Evolutionary conservation across 169 alveolate genomes (phyloP), one percentile per base, ranked within the genome.

Genomic region (Fabrea salina): DNA sequence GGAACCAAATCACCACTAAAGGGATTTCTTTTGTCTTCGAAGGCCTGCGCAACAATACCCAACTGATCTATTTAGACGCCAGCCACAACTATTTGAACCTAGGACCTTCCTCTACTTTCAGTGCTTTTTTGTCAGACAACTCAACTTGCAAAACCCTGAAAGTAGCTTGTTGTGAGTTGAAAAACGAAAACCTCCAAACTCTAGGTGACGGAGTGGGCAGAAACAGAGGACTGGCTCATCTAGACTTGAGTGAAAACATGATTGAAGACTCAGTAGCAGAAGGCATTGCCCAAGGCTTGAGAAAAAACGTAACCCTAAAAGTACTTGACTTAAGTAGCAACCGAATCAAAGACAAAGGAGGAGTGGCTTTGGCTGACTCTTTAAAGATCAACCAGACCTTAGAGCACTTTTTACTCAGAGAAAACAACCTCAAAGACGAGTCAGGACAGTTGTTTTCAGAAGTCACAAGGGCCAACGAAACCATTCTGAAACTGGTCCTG

Each of bases 391-490:
- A 86, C 39, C 54, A 47, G 32, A 35, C 39, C 39, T 43, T 86
- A 35, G 32, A 80, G 25, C 32, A 22, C 5, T 51, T 87, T 0
- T 75, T 50, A 25, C 33, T 87, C 6, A 76, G 75, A 57, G 85
- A 87, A 33, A 90, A 90, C 58, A 61, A 58, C 27, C 39, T 87
- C 7, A 85, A 83, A 49, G 83, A 82, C 79, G 82, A 82, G 22
- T 58, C 92, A 39, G 93, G 93, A 25, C 50, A 44, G 59, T 71
- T 82, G 32, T 80, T 85, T 39, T 79, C 66, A 32, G 89, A 84
- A 77, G 84, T 91, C 54, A 68, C 75, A 3, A 79, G 82, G 74
- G 35, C 11, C 43, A 89, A 87, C 81, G 57, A 80, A 58, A 57
- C 54, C 40, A 70, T 87, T 54, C 33, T 64, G 57, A 84, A 76